Percentiles rank a stretch among this genome's conserved stretches.
These are phyloP conservation scores for Trichosporon faecale DNA, from an alignment of 1,284 basidiomycete species.

Conservation along the genomic window DNA sequence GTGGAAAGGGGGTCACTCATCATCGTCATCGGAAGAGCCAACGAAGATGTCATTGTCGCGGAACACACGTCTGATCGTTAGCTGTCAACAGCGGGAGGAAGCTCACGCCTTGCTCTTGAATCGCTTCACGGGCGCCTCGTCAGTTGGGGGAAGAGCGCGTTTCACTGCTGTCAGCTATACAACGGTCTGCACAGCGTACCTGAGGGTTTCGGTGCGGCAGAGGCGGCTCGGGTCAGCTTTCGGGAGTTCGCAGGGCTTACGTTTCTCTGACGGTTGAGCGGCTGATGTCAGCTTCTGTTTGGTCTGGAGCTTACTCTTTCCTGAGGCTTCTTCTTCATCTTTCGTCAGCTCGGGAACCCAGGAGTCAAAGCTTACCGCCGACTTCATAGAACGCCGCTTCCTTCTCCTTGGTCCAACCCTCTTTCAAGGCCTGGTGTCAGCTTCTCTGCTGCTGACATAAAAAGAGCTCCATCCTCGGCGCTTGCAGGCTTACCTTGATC, in stretches of 20 bases:
- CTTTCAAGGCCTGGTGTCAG: neutral
- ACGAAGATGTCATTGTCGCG: slow-evolving; percentile 35
- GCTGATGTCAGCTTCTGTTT: neutral
- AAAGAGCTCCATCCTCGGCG: neutral
- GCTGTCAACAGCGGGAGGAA: neutral
- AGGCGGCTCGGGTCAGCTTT: neutral
- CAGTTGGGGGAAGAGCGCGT: slow-evolving; percentile 1
- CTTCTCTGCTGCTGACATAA: neutral
- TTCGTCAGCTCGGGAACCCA: neutral
- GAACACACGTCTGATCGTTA: slow-evolving; percentile 21
- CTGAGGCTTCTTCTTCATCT: neutral
- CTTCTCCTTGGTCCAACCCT: neutral
- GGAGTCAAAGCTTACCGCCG: neutral
- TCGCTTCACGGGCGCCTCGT: slow-evolving; percentile 14
- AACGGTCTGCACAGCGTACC: neutral
- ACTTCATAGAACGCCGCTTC: neutral
- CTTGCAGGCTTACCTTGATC: slow-evolving; percentile 25
- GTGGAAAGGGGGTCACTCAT: neutral
- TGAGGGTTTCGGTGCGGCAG: neutral
- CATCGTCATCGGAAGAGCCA: slow-evolving; percentile 22
- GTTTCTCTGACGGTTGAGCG: neutral
- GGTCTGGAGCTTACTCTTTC: neutral
- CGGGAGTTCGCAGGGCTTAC: too few relatives aligned
- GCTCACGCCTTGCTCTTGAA: slow-evolving; percentile 27
- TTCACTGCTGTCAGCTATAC: neutral